Conservation (phyloP, 2,329 filamentous ascomycete species). For the Claviceps africana region DNA sequence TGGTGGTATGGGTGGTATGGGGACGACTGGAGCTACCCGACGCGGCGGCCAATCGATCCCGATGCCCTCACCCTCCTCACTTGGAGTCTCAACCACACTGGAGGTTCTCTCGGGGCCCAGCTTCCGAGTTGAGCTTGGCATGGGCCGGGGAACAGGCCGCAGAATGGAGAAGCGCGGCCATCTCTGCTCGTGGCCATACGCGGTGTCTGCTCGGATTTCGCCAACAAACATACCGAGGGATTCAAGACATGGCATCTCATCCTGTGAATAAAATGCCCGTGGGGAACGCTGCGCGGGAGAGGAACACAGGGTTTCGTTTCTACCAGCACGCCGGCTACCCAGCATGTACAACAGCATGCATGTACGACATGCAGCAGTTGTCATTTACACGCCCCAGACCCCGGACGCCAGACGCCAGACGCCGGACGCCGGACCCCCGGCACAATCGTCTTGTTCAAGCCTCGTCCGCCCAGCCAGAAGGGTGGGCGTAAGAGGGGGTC, state of each 20-base stretch:
- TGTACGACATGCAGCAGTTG: no score
- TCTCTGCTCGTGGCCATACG: not conserved
- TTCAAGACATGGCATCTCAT: not conserved
- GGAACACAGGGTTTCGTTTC: not conserved
- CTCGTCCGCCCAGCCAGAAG: not conserved
- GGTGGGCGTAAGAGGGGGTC: not conserved
- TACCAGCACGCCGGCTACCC: not conserved
- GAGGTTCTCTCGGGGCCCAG: no score
- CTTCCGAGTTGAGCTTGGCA: not conserved
- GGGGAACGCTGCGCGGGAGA: not conserved
- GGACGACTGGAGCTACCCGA: not conserved
- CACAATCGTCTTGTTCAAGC: not conserved
- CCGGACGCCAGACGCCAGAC: not conserved
- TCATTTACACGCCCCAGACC: not conserved
- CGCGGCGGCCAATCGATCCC: not conserved
- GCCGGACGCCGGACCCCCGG: not conserved
- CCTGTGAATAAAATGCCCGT: constrained; percentile 1
- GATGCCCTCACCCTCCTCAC: not conserved
- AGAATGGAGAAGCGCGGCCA: not conserved
- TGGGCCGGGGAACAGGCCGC: not conserved
- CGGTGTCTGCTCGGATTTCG: not conserved
- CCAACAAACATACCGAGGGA: not conserved
- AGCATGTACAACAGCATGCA: no score
- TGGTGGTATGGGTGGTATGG: not conserved
- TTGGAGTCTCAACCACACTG: not conserved